phyloP scores from a whole-genome alignment of 257 asterid species.

The Penstemon eatonii region DNA sequence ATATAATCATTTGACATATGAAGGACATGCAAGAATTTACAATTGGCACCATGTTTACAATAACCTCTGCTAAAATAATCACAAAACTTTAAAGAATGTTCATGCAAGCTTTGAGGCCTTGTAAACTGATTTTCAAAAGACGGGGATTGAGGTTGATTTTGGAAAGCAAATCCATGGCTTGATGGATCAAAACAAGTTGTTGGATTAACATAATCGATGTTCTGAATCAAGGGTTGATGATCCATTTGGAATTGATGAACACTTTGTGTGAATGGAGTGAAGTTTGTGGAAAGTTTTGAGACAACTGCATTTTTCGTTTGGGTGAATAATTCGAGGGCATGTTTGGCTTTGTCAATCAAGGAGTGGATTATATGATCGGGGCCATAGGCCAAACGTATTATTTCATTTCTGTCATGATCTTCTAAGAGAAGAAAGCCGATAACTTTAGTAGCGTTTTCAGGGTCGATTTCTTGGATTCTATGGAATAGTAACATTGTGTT shows the following conservation, averaged over 20 bases:
- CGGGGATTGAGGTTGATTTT: slow-evolving; percentile 1
- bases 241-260: slow-evolving; percentile 9
- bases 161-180: neutral
- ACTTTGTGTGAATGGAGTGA: slow-evolving; percentile 24
- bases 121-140: neutral
- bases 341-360: slow-evolving; percentile 23
- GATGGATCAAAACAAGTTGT: neutral
- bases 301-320: neutral
- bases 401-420: too few species aligned
- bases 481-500: too few species aligned
- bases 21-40: slow-evolving; percentile 33
- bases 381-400: neutral
- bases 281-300: slow-evolving; percentile 5
- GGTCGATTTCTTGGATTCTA: too few species aligned
- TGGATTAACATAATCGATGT: slow-evolving; percentile 4
- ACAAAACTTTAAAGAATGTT: slow-evolving; percentile 21
- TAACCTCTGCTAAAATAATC: slow-evolving; percentile 31
- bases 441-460: too few species aligned
- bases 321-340: slow-evolving; percentile 1
- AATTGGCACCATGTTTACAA: slow-evolving; percentile 37
- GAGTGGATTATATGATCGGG: slow-evolving; percentile 19
- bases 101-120: slow-evolving; percentile 6
- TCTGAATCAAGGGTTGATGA: neutral
- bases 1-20: slow-evolving; percentile 20
- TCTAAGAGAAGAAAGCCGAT: too few species aligned